Evolutionary conservation across 1,284 basidiomycete species (phyloP), one percentile per base, ranked within the genome.

Genomic region (Coriolopsis trogii): DNA sequence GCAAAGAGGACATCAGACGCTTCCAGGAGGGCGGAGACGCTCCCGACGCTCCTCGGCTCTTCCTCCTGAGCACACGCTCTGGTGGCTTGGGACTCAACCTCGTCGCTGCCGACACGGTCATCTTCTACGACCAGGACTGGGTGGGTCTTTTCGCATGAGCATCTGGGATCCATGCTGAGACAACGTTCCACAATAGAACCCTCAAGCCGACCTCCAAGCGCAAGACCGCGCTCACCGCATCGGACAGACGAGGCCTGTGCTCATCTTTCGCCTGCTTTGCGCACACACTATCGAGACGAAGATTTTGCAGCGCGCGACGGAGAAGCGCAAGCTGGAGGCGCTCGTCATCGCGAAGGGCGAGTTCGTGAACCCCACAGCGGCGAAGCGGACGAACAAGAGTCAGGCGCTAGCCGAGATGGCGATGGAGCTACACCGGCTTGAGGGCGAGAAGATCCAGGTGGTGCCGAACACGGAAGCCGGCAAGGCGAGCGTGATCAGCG

Each of bases 61-160:
- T 98, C 78, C 72, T 98, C 26, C 79, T 99, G 23, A 94, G 91
- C 61, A 99, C 96, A 0, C 81, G 95, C 13, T 91, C 95, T 0
- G 96, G 95, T 15, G 96, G 96, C 0, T 70, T 98, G 21, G 93
- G 93, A 10, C 89, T 98, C 66, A 98, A 96, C 65, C 79, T 99
- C 42, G 89, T 91, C 3, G 91, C 92, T 1, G 96, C 96, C 0
- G 96, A 99, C 66, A 95, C 93, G 0, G 93, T 95, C 50, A 92
- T 95, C 51, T 94, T 95, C 70, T 98, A 95, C 64, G 95, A 97
- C 64, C 91, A 93, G 64, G 95, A 97, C 67, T 96, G 95, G 94
- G 90, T 91, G 67, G 7, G 33, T 44, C 5, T 23, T 8, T 16
- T 20, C 6, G 33, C 29, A 2, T 31, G 2, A 6, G 3, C 13